Conservation (phyloP, 257 asterid species). For the Nemophila menziesii region DNA sequence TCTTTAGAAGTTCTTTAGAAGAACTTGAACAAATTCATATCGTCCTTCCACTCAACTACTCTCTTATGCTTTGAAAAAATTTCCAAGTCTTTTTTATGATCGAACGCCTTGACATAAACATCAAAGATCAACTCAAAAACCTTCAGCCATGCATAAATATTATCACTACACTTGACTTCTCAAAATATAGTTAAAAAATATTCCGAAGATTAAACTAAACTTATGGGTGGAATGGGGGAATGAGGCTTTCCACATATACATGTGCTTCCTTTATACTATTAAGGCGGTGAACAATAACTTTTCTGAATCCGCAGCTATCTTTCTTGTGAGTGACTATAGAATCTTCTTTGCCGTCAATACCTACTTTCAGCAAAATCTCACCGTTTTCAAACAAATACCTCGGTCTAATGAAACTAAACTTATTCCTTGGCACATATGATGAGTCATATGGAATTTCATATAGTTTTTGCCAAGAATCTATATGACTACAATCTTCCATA, state of each 20-base stretch:
- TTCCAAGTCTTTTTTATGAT: too few species aligned
- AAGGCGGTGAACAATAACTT: neutral
- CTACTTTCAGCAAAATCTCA: constrained; percentile 2
- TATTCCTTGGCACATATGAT: neutral
- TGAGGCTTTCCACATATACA: neutral
- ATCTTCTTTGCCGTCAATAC: neutral
- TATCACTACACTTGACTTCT: too few species aligned
- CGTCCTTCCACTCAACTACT: too few species aligned
- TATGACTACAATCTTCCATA: neutral
- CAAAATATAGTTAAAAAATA: too few species aligned
- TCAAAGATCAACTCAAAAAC: too few species aligned
- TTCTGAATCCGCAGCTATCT: neutral
- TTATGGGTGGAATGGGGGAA: too few species aligned
- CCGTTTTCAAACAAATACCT: constrained; percentile 2
- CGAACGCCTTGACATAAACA: too few species aligned
- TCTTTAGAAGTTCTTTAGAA: too few species aligned
- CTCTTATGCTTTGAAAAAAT: too few species aligned
- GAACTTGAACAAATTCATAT: too few species aligned
- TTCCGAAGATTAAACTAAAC: too few species aligned
- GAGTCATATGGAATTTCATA: neutral
- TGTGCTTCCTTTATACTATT: neutral
- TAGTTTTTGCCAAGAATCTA: neutral
- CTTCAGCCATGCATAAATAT: too few species aligned
- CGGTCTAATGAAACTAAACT: neutral
- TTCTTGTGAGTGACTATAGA: neutral